phyloP scores from a whole-genome alignment of 306 rosid genomes.

The Spatholobus suberectus region DNA sequence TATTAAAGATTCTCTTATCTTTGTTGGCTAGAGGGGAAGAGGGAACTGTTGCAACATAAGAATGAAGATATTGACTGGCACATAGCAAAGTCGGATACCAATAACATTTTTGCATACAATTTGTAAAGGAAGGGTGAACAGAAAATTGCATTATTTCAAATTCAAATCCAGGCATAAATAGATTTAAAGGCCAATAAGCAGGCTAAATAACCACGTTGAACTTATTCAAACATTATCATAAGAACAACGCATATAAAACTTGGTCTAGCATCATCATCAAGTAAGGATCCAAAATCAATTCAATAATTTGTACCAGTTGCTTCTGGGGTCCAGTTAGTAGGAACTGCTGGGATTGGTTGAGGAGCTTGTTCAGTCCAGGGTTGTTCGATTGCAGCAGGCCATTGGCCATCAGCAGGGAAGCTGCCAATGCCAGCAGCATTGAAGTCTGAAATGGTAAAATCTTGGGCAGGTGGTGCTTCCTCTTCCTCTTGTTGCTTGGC shows the following conservation, averaged over 20 bases:
- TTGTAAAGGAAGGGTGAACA: neutral
- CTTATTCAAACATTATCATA: neutral
- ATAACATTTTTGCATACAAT: neutral
- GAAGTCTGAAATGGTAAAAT: constrained; percentile 55
- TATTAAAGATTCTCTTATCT: neutral
- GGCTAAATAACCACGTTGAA: neutral
- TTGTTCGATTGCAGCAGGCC: constrained; percentile 41
- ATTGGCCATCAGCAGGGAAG: constrained; percentile 45
- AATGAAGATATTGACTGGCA: neutral
- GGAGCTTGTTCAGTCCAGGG: constrained; percentile 39
- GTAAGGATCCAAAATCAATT: neutral
- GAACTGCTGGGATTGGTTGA: constrained; percentile 42
- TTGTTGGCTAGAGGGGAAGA: neutral
- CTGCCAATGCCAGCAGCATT: constrained; percentile 41
- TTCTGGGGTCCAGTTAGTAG: constrained; percentile 40
- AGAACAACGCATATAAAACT: neutral
- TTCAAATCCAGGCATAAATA: neutral
- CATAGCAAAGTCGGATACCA: neutral
- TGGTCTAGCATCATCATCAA: neutral
- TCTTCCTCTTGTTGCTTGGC: constrained; percentile 76
- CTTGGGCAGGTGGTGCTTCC: constrained; percentile 55
- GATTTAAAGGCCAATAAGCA: neutral
- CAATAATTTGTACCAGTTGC: constrained; percentile 34
- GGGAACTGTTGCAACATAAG: neutral
- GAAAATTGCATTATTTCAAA: neutral